Percentiles rank a stretch among this genome's conserved stretches.
phyloP scores from a whole-genome alignment of 768 basidiomycete genomes.

The Suillus luteus region DNA sequence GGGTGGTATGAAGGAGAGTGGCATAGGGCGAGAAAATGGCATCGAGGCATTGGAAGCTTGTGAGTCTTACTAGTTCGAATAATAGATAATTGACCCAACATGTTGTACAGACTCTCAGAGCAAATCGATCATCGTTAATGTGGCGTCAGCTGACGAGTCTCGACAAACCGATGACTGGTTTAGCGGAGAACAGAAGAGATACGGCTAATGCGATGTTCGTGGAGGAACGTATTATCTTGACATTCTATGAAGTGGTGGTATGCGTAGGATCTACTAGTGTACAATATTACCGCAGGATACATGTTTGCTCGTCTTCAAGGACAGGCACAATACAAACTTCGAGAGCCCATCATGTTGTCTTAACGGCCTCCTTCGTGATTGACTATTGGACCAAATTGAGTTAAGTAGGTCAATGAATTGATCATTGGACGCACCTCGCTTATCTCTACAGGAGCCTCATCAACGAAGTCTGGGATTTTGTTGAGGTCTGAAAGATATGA shows the following conservation, averaged over 20 bases:
- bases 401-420: not conserved
- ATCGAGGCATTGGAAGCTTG: constrained; percentile 79
- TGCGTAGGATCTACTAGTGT: constrained; percentile 16
- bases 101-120: constrained; percentile 69
- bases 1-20: constrained; percentile 91
- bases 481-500: constrained; percentile 87
- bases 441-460: constrained; percentile 78
- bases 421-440: constrained; percentile 49
- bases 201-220: constrained; percentile 48
- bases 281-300: constrained; percentile 17
- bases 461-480: constrained; percentile 90
- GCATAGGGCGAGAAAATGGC: constrained; percentile 86
- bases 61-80: constrained; percentile 34
- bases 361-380: constrained; percentile 55
- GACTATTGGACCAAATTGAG: constrained; percentile 34
- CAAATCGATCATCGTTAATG: constrained; percentile 79
- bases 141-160: constrained; percentile 61
- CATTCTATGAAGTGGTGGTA: constrained; percentile 11
- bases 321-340: constrained; percentile 5
- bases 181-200: constrained; percentile 51
- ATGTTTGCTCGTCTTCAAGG: not conserved
- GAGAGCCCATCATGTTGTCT: constrained; percentile 42
- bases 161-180: constrained; percentile 77
- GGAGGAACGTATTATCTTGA: not conserved
- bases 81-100: not conserved